Evolutionary conservation across 768 basidiomycete genomes (phyloP).

Genomic region (Trametes meyenii): DNA sequence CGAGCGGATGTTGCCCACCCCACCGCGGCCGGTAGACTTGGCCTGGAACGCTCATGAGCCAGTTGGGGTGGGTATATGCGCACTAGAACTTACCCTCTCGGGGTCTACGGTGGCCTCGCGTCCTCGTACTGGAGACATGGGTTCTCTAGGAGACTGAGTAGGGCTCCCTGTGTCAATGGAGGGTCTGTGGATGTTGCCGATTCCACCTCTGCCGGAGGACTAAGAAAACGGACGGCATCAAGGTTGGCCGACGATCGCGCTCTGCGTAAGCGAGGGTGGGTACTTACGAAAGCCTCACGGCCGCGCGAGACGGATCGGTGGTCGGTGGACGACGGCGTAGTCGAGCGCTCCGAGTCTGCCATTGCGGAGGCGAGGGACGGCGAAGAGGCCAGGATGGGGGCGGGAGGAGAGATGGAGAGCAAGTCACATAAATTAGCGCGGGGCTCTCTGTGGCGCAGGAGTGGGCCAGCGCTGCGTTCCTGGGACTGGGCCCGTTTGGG

Average conservation of each 20-base stretch:
- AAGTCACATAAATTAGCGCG: conserved; percentile 2
- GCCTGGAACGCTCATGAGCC: conserved; percentile 34
- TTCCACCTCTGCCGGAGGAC: conserved; percentile 62
- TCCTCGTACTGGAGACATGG: conserved; percentile 62
- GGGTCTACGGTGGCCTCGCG: conserved; percentile 52
- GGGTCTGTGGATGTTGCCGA: conserved; percentile 63
- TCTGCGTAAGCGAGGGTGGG: not conserved
- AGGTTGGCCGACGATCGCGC: not conserved
- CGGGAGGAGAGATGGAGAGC: not conserved
- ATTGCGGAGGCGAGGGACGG: conserved; percentile 16
- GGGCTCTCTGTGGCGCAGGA: not conserved
- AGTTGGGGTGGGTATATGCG: not conserved
- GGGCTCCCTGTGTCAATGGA: conserved; percentile 37
- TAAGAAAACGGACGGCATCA: not conserved
- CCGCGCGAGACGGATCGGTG: conserved; percentile 56
- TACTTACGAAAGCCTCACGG: conserved; percentile 59
- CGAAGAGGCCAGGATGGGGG: not conserved
- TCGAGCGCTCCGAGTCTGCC: conserved; percentile 17
- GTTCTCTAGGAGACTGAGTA: conserved; percentile 43
- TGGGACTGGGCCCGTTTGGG: too few species aligned
- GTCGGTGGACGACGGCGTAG: conserved; percentile 13
- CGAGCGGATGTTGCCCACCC: conserved; percentile 83
- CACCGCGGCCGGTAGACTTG: conserved; percentile 74
- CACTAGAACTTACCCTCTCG: conserved; percentile 37
- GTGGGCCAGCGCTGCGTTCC: not conserved